Evolutionary conservation across 208 protist species (phyloP).

Genomic region (Acanthamoeba sp.): DNA sequence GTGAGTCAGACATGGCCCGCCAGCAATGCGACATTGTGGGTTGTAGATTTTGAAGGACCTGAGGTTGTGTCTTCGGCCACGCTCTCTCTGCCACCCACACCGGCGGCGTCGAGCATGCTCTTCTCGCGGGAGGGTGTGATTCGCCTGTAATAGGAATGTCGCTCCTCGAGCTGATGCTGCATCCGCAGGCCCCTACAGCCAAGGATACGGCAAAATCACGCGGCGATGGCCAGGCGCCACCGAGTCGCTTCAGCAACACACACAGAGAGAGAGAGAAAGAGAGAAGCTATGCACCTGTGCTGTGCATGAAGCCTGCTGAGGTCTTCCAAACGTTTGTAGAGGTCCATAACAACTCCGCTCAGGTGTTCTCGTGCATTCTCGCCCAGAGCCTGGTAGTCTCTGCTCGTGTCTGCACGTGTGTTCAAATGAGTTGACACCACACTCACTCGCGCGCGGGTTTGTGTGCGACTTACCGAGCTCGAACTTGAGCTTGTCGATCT

Average conservation of each 20-base stretch:
- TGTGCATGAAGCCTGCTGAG: slow-evolving; percentile 4
- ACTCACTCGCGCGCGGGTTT: not conserved
- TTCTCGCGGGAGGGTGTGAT: not conserved
- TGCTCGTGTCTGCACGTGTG: not conserved
- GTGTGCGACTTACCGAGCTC: not conserved
- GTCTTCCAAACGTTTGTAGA: slow-evolving; percentile 39
- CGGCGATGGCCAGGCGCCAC: not conserved
- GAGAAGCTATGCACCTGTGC: not conserved
- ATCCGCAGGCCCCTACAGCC: not conserved
- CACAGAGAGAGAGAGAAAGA: not conserved
- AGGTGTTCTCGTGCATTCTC: slow-evolving; percentile 10
- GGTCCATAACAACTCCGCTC: slow-evolving; percentile 6
- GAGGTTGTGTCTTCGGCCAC: not conserved
- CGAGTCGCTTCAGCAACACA: not conserved
- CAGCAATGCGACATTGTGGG: no score
- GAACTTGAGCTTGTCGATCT: slow-evolving; percentile 14
- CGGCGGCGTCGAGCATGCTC: not conserved
- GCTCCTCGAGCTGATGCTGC: slow-evolving; percentile 42
- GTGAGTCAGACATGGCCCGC: no score
- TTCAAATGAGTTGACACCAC: not conserved
- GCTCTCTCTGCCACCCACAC: not conserved
- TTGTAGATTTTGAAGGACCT: no score
- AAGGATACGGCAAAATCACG: not conserved
- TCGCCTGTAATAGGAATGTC: not conserved
- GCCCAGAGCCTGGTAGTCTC: not conserved